phyloP scores from a whole-genome alignment of 1,284 basidiomycete species.

The Melampsora allii-populina region DNA sequence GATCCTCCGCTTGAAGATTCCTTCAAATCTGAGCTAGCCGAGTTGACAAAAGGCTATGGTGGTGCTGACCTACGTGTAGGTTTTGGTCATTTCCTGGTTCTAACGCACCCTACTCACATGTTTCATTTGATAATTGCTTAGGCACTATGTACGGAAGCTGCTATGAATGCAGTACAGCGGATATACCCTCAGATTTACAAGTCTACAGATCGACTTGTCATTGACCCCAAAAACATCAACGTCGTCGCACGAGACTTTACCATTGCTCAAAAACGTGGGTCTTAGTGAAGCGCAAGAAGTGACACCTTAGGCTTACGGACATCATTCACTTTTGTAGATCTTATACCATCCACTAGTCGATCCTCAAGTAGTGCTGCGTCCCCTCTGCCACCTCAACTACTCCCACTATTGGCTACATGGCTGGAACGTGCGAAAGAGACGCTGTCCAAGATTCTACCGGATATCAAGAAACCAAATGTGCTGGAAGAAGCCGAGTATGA shows the following conservation, averaged over 20 bases:
- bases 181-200: conserved; percentile 97
- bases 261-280: conserved; percentile 90
- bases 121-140: conserved; percentile 51
- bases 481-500: conserved; percentile 87
- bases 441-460: conserved; percentile 57
- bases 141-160: conserved; percentile 94
- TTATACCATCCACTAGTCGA: conserved; percentile 90
- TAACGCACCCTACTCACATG: conserved; percentile 24
- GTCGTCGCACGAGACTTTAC: conserved; percentile 92
- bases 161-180: conserved; percentile 92
- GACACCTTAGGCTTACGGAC: neutral
- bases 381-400: conserved; percentile 80
- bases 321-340: conserved; percentile 59
- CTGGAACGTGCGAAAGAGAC: conserved; percentile 69
- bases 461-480: conserved; percentile 54
- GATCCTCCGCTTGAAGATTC: conserved; percentile 69
- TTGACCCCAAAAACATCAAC: conserved; percentile 80
- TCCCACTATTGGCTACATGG: conserved; percentile 67
- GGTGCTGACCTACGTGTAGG: conserved; percentile 90
- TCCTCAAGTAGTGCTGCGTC: conserved; percentile 79
- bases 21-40: conserved; percentile 70
- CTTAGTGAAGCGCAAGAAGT: neutral
- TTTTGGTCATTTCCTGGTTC: conserved; percentile 44
- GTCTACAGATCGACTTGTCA: conserved; percentile 75
- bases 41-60: conserved; percentile 94